A percentile compares a stretch with the other conserved stretches of the same genome.
Evolutionary conservation across 2,329 filamentous ascomycete genomes (phyloP).

Genomic region (Arthrocladium fulminans): DNA sequence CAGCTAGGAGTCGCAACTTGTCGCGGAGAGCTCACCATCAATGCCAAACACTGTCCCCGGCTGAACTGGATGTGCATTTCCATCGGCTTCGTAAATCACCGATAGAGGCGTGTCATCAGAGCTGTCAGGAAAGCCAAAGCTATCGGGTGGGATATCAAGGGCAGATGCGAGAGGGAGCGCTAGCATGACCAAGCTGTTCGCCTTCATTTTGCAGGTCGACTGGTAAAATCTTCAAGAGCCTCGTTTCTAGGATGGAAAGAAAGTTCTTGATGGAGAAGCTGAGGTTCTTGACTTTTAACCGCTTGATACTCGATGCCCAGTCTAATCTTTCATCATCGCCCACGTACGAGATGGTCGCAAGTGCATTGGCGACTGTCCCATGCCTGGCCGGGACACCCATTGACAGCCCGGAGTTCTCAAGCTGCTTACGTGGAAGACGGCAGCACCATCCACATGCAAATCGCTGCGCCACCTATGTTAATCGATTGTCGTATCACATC

Average conservation of each 20-base stretch:
- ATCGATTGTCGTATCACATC: too few relatives aligned
- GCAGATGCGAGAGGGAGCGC: neutral
- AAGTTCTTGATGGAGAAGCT: neutral
- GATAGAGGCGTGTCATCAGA: constrained; percentile 15
- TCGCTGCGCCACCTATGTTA: too few relatives aligned
- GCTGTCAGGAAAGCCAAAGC: constrained; percentile 18
- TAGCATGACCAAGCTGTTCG: neutral
- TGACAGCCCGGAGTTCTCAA: too few relatives aligned
- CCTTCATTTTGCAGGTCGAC: neutral
- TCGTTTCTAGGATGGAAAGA: too few relatives aligned
- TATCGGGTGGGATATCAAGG: constrained; percentile 16
- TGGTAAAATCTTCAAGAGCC: neutral
- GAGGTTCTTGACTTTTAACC: neutral
- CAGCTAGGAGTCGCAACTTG: neutral
- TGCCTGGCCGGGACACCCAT: too few relatives aligned
- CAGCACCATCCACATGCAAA: too few relatives aligned
- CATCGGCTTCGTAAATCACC: constrained; percentile 14
- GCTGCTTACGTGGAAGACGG: too few relatives aligned
- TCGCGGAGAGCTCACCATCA: constrained; percentile 7
- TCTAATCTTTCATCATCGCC: too few relatives aligned
- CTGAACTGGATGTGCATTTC: constrained; percentile 10
- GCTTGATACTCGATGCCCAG: too few relatives aligned
- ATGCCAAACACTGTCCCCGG: constrained; percentile 17
- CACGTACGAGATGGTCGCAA: too few relatives aligned
- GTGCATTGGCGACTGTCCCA: too few relatives aligned